Percentiles rank a stretch among this genome's conserved stretches.
Evolutionary conservation across 345 rosid genomes (phyloP).

Genomic region (thale cress (Arabidopsis thaliana)): DNA sequence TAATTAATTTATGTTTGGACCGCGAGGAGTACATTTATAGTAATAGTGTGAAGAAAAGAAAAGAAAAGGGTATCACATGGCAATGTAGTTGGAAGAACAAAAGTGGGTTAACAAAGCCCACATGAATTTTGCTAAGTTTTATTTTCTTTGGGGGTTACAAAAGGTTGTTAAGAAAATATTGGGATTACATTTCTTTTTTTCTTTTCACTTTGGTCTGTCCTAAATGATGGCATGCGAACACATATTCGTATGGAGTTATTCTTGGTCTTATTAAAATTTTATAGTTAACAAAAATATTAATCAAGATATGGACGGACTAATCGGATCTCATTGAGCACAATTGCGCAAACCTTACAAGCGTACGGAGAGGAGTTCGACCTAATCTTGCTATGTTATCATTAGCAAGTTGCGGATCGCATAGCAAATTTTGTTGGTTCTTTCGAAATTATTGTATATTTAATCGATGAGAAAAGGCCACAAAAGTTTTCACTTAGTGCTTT

Average conservation of each 20-base stretch:
- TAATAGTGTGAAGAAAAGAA: constrained; percentile 37
- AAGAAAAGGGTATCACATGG: constrained; percentile 42
- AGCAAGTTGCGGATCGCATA: neutral
- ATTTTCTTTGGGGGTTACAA: constrained; percentile 39
- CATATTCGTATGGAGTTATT: neutral
- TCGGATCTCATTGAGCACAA: neutral
- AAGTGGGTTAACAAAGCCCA: constrained; percentile 43
- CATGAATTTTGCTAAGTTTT: constrained; percentile 45
- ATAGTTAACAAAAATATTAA: neutral
- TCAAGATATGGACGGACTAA: neutral
- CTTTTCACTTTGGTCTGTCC: neutral
- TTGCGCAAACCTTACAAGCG: neutral
- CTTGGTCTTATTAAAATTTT: neutral
- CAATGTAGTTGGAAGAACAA: constrained; percentile 38
- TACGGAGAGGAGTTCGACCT: neutral
- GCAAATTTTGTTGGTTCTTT: neutral
- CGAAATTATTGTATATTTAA: neutral
- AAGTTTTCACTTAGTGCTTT: neutral
- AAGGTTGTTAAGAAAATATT: constrained; percentile 32
- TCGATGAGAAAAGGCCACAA: neutral
- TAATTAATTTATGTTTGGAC: constrained; percentile 8
- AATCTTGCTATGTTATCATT: too few species aligned
- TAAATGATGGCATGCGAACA: constrained; percentile 18
- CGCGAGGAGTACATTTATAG: constrained; percentile 29
- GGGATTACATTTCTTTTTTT: neutral